Evolutionary conservation across 345 rosid genomes (phyloP).

Genomic region (Arabis hirsuta): DNA sequence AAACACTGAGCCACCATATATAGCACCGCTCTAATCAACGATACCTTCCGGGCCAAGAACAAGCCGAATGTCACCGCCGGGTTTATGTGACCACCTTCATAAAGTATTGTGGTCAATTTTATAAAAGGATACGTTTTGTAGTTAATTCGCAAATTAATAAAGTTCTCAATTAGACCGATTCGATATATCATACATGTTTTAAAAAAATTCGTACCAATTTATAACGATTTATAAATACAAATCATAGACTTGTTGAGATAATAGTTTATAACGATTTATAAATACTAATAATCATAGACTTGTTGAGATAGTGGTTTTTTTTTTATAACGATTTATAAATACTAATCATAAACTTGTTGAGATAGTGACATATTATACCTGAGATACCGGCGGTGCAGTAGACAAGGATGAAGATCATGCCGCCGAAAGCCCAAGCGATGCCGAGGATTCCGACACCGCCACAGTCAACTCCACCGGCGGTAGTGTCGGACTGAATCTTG

Average conservation of each 20-base stretch:
- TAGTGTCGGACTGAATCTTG: constrained; percentile 48
- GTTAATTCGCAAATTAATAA: background rate
- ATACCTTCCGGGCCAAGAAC: constrained; percentile 66
- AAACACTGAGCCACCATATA: constrained; percentile 73
- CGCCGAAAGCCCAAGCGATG: constrained; percentile 74
- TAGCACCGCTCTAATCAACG: constrained; percentile 59
- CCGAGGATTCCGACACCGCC: constrained; percentile 71
- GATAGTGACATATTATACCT: constrained; percentile 40
- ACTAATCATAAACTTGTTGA: no score
- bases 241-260: no score
- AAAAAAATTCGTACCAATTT: no score
- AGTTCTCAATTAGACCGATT: background rate
- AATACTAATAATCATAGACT: no score
- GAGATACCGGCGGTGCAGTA: constrained; percentile 78
- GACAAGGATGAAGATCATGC: constrained; percentile 74
- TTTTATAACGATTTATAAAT: no score
- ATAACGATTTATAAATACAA: no score
- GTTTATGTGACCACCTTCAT: constrained; percentile 69
- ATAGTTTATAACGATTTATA: no score
- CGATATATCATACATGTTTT: no score
- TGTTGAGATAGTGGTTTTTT: no score
- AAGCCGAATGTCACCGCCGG: constrained; percentile 75
- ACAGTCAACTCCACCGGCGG: constrained; percentile 39
- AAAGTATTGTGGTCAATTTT: background rate
- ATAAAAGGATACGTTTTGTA: background rate